Base-by-base conservation (phyloP, 1,284 basidiomycete species). In the Naganishia sp. region DNA sequence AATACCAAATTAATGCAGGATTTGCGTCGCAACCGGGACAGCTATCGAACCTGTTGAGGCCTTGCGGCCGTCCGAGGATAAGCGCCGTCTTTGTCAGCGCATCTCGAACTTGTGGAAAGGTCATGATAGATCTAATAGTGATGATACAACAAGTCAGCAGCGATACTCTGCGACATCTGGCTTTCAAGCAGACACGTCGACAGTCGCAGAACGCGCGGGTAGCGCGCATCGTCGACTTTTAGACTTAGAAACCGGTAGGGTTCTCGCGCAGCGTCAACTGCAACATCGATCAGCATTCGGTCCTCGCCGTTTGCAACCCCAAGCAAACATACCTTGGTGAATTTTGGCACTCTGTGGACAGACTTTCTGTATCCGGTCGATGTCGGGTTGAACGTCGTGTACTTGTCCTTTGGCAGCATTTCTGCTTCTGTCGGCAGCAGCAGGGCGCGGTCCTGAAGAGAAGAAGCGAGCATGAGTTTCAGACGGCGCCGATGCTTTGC, bases 331-430 rank as follows among this genome's bases (percentile, higher is more conserved):
- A 94, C 92, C 78, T 90, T 84, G 67, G 93, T 95, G 85, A 89
- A 95, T 76, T 95, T 94, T 23, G 92, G 93, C 35, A 96, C 90
- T 77, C 96, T 96, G 82, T 99, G 95, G 51, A 97, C 90, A 23
- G 90, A 89, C 77, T 99, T 99, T 56, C 95, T 83, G 81, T 94
- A 99, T 6, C 89, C 88, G 67, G 79, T 81, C 7, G 82, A 82
- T 58, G 85, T 87, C 23, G 86, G 83, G 62, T 85, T 88, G 80
- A 94, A 99, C 21, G 90, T 87, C 0, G 94, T 97, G 82, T 98
- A 99, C 81, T 99, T 99, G 83, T 99, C 94, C 79, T 63, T 67
- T 81, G 17, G 82, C 17, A n/a, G n/a, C 65, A 66, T 66, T 32
- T 66, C 51, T 83, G 92, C 94, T 94, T 95, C 90, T 75, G 90